Conservation (phyloP, 2,329 filamentous ascomycete genomes). For the Ophiostoma populinum region DNA sequence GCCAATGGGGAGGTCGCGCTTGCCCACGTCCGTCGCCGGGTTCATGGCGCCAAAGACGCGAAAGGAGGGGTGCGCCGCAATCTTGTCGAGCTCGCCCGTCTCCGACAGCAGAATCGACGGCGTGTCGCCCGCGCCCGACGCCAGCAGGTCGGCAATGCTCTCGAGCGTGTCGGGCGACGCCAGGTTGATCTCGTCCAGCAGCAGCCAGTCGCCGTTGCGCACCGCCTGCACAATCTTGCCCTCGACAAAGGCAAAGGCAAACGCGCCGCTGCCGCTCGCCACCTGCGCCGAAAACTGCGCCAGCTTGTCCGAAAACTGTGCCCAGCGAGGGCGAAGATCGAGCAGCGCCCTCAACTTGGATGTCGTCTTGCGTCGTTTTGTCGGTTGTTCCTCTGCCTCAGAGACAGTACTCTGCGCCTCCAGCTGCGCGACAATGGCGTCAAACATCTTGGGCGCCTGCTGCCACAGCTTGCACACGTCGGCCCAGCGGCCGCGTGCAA, state of each 20-base stretch:
- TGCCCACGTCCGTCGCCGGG: constrained; percentile 91
- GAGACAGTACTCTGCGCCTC: no score
- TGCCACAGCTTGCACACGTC: constrained; percentile 73
- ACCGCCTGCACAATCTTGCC: constrained; percentile 94
- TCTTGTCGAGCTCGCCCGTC: constrained; percentile 79
- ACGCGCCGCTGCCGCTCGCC: constrained; percentile 51
- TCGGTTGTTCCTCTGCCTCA: constrained; percentile 42
- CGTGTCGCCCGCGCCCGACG: constrained; percentile 48
- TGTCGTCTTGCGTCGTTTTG: constrained; percentile 50
- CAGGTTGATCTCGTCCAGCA: constrained; percentile 93
- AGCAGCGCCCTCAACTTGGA: constrained; percentile 48
- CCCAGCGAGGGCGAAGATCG: constrained; percentile 53
- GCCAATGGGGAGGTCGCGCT: constrained; percentile 78
- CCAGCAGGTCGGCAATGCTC: constrained; percentile 75
- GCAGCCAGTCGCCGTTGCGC: constrained; percentile 88
- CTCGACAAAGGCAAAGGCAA: constrained; percentile 91
- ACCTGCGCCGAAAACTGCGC: constrained; percentile 69
- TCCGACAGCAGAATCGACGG: constrained; percentile 85
- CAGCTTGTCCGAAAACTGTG: constrained; percentile 56
- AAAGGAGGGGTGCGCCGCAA: constrained; percentile 81
- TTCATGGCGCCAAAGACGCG: constrained; percentile 99
- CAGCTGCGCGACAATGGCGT: constrained; percentile 44
- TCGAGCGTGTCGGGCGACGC: constrained; percentile 90
- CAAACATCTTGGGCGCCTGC: constrained; percentile 77
- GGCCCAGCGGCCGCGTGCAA: constrained; percentile 74